Evolutionary conservation across 2,329 filamentous ascomycete genomes (phyloP), one percentile per base, ranked within the genome.

Genomic region (Alternaria ventricosa): DNA sequence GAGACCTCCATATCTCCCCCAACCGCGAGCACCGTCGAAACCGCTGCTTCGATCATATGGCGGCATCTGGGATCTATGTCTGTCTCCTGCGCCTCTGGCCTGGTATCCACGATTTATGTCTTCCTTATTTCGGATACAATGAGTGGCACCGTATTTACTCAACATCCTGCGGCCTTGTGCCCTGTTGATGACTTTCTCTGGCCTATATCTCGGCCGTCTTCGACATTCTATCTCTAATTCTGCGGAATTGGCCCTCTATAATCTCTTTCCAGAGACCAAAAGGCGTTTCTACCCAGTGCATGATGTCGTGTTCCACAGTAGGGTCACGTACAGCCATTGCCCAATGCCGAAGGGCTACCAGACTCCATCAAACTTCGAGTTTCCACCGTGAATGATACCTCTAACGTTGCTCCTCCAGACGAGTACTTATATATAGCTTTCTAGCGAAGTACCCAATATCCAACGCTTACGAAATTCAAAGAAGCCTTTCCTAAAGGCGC

Each of bases 211-310:
- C n/a, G n/a, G n/a, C n/a, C n/a, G n/a, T n/a, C n/a, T n/a, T n/a
- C n/a, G n/a, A n/a, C n/a, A n/a, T n/a, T n/a, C n/a, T n/a, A n/a
- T n/a, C n/a, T n/a, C n/a, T n/a, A n/a, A n/a, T n/a, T n/a, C n/a
- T n/a, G n/a, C n/a, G n/a, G n/a, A n/a, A n/a, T n/a, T n/a, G n/a
- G n/a, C n/a, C n/a, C n/a, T n/a, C n/a, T n/a, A n/a, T n/a, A n/a
- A n/a, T n/a, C n/a, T n/a, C n/a, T n/a, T n/a, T n/a, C n/a, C n/a
- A n/a, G n/a, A n/a, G n/a, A n/a, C n/a, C n/a, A n/a, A n/a, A 61
- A 43, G n/a, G 30, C 18, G 6, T 7, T 41, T n/a, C n/a, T 28
- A 77, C 51, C 76, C 75, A 79, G 18, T 70, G 62, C n/a, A 77
- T 58, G 63, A 78, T 72, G 3, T 65, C 76, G n/a, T 68, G 64